Percentiles rank a stretch among this genome's conserved stretches.
Conservation (phyloP, 202 grass and related monocot species). For the Carex sylvatica region DNA sequence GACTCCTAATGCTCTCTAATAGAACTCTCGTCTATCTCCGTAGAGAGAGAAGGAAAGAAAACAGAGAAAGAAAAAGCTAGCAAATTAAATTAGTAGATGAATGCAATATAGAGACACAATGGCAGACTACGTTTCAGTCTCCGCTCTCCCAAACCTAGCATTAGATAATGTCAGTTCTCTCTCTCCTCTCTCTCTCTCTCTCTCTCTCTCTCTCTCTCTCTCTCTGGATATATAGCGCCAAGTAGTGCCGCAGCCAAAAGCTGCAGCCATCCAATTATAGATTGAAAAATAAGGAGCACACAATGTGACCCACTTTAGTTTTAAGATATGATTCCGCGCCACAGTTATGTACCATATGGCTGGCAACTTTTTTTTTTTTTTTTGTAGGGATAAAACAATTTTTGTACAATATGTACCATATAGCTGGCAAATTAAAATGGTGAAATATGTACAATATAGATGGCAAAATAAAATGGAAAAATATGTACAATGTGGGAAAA, state of each 20-base stretch:
- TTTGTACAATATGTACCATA: no score
- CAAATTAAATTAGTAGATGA: constrained; percentile 8
- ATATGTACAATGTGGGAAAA: not conserved
- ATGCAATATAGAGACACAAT: constrained; percentile 15
- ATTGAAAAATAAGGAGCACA: constrained; percentile 4
- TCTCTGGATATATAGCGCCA: constrained; percentile 36
- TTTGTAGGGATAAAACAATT: no score
- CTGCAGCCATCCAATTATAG: constrained; percentile 38
- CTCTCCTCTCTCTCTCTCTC: constrained; percentile 13
- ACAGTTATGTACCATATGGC: not conserved
- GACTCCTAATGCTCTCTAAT: not conserved
- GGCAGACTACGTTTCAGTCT: constrained; percentile 15
- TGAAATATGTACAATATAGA: no score
- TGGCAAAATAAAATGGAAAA: not conserved
- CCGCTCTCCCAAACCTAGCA: constrained; percentile 38
- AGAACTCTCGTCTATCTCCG: not conserved
- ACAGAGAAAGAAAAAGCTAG: not conserved
- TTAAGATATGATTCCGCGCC: not conserved
- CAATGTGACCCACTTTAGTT: not conserved
- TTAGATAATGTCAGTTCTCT: constrained; percentile 27
- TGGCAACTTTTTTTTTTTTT: not conserved
- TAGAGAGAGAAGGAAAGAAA: not conserved
- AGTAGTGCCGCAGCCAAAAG: constrained; percentile 82
- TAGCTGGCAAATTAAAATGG: not conserved
- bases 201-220: constrained; percentile 30